These are phyloP conservation scores for Heteromeles arbutifolia DNA, from an alignment of 306 rosid genomes.

Conservation along the genomic window DNA sequence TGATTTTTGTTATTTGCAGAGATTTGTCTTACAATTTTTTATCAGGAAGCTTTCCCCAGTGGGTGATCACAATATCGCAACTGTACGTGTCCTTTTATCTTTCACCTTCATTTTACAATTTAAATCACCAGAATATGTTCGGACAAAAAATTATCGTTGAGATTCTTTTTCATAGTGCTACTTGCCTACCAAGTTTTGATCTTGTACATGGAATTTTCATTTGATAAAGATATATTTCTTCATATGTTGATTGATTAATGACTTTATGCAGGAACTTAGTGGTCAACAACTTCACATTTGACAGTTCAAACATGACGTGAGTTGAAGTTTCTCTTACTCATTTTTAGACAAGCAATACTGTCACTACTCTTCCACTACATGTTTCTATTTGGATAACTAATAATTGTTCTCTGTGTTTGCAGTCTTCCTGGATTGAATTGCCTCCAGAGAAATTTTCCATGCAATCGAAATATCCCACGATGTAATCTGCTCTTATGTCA, in stretches of 20 bases:
- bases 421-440: conserved; percentile 18
- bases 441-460: conserved; percentile 17
- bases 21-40: conserved; percentile 24
- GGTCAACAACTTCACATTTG: conserved; percentile 23
- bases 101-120: background rate
- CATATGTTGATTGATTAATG: background rate
- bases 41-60: conserved; percentile 16
- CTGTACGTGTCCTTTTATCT: conserved; percentile 8
- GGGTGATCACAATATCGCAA: conserved; percentile 2
- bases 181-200: background rate
- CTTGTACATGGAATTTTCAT: background rate
- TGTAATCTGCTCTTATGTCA: conserved; percentile 2
- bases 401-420: background rate
- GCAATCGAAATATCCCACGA: conserved; percentile 12
- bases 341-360: background rate
- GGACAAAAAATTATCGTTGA: background rate
- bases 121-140: background rate
- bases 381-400: background rate
- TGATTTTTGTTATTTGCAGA: conserved; percentile 6
- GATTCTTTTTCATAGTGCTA: background rate
- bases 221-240: background rate
- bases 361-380: background rate
- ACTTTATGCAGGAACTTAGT: conserved; percentile 21
- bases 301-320: conserved; percentile 7
- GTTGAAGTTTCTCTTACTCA: background rate